A percentile compares a stretch with the other conserved stretches of the same genome.
Conservation (phyloP, 257 asterid species). For the Scutellaria galericulata region DNA sequence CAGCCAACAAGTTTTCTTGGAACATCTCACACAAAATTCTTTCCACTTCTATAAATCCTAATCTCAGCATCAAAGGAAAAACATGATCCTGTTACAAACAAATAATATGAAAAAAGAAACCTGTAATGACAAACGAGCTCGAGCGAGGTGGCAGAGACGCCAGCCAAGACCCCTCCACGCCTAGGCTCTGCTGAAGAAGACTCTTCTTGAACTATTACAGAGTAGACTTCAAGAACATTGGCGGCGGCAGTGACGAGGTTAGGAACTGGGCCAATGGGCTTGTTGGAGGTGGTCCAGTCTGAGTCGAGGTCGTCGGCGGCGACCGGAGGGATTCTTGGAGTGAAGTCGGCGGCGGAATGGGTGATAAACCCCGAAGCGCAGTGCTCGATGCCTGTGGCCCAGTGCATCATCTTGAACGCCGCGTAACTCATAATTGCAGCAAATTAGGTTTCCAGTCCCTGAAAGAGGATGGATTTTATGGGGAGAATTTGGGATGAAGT, state of each 20-base stretch:
- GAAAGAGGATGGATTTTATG: neutral
- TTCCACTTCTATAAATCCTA: constrained; percentile 13
- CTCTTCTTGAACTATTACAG: constrained; percentile 71
- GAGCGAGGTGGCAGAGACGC: constrained; percentile 77
- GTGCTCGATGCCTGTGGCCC: constrained; percentile 89
- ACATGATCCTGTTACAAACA: neutral
- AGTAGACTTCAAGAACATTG: constrained; percentile 78
- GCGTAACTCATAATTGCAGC: constrained; percentile 76
- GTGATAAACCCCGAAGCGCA: constrained; percentile 89
- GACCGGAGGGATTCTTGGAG: constrained; percentile 53
- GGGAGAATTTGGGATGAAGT: neutral
- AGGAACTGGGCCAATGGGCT: constrained; percentile 73
- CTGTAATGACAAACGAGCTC: constrained; percentile 90
- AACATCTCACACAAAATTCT: neutral
- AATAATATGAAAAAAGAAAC: constrained; percentile 39
- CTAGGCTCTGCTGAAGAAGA: constrained; percentile 57
- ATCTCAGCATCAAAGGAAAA: neutral
- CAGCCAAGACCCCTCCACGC: constrained; percentile 86
- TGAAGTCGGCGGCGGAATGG: constrained; percentile 64
- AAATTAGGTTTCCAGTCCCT: neutral
- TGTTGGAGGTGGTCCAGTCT: constrained; percentile 66
- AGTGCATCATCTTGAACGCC: constrained; percentile 88
- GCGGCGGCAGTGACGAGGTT: constrained; percentile 80
- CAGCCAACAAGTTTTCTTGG: neutral
- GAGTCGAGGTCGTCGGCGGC: constrained; percentile 74